Base-by-base conservation (phyloP, 2,329 filamentous ascomycete genomes). In the Penicillium sclerotigenum region DNA sequence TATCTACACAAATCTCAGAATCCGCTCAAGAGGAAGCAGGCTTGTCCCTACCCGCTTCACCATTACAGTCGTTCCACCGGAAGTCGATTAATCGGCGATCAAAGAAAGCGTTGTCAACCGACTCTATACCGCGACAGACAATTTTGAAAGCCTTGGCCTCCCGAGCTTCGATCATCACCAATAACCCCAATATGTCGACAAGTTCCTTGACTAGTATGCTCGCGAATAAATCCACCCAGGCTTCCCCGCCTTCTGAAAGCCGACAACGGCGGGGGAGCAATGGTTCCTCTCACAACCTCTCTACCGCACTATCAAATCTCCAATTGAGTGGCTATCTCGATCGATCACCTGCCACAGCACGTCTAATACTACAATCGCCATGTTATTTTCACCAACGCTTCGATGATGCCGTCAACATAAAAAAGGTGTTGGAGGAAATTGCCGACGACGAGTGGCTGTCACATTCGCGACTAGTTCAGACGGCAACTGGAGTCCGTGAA, bases 311-410 rank as follows among this genome's bases (percentile, higher is more conserved):
- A 28, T 79, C 81, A 18, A 80, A 78, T 59, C 71, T 85, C 37
- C 79, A 80, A 54, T 57, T 79, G 33, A 64, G 72, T 11, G 59
- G 63, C 5, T 71, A 72, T 72, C 58, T 79, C 65, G 70, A 82
- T 67, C 61, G 79, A 66, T 69, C 73, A 14, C 71, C 75, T 51
- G 75, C 71, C 18, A 72, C 75, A 16, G 72, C 76, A 8, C 71
- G 82, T 16, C 81, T 92, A 63, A 83, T 88, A 10, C 79, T 97
- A 51, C 88, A 93, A 66, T 97, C 92, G 42, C 94, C 94, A 14
- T 99, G 94, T 78, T 99, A 96, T 77, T 97, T 96, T 78, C 94
- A 99, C 77, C 90, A 95, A 76, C 86, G 93, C 60, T 99, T 99
- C 70, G 94, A 97, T 67, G 91, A 96, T 71, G 90, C 92, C 9